phyloP scores from a whole-genome alignment of 2,329 filamentous ascomycete species.

The Aspergillus ibericus region DNA sequence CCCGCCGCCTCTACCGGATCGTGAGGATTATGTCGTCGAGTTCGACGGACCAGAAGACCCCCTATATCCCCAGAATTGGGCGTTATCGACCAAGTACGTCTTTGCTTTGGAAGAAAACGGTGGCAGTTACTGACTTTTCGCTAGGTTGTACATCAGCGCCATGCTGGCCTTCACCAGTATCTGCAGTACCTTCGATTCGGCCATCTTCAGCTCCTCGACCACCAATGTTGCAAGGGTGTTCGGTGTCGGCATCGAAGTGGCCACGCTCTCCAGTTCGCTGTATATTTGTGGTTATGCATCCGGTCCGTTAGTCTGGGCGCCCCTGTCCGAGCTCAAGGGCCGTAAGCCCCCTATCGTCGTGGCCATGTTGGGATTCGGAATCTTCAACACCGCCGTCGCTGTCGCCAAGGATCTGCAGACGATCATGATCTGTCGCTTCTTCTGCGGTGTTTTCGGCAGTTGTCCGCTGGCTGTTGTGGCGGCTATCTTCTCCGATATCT shows the following conservation, averaged over 20 bases:
- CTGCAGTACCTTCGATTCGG: conserved; percentile 51
- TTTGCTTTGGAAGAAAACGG: neutral
- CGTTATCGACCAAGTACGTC: conserved; percentile 46
- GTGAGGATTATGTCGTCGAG: conserved; percentile 57
- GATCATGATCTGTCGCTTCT: conserved; percentile 44
- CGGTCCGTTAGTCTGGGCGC: conserved; percentile 61
- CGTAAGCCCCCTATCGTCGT: conserved; percentile 52
- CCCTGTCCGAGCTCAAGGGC: conserved; percentile 60
- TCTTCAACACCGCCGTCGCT: conserved; percentile 48
- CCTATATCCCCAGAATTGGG: conserved; percentile 56
- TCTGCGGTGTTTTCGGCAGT: conserved; percentile 46
- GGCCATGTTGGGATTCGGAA: conserved; percentile 40
- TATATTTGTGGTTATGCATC: conserved; percentile 54
- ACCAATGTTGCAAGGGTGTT: conserved; percentile 51
- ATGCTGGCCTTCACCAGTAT: conserved; percentile 21
- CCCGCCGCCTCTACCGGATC: conserved; percentile 51
- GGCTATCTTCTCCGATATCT: conserved; percentile 49
- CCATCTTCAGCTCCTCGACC: conserved; percentile 68
- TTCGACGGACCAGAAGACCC: conserved; percentile 54
- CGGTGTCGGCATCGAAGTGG: conserved; percentile 42
- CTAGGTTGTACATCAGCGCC: conserved; percentile 23
- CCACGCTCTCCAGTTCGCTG: conserved; percentile 46
- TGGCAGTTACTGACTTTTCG: neutral
- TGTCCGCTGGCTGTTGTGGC: conserved; percentile 43
- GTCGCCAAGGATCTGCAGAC: conserved; percentile 38